phyloP scores from a whole-genome alignment of 345 rosid species.

The Eucalyptus brandiana region DNA sequence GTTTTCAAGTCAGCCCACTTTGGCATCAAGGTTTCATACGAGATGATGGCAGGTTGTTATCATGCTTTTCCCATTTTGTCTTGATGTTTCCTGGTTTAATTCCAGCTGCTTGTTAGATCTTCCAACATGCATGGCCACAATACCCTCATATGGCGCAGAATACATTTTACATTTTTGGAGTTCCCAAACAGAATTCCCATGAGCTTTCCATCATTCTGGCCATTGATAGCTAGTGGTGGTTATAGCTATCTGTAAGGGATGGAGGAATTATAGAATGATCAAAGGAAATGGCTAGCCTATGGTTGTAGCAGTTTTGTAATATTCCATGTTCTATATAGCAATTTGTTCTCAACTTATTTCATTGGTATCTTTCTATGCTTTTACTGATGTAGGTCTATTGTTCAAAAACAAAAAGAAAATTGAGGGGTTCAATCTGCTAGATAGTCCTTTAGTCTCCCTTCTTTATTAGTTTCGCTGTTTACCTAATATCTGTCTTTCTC shows the following conservation, averaged over 20 bases:
- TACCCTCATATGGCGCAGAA: not conserved
- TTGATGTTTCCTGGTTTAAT: not conserved
- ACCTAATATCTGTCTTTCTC: not conserved
- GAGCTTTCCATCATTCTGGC: not conserved
- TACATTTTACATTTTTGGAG: not conserved
- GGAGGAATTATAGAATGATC: not conserved
- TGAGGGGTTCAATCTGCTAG: not conserved
- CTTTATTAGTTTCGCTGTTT: not conserved
- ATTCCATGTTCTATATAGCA: not conserved
- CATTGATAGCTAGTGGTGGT: not conserved
- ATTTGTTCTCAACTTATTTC: not conserved
- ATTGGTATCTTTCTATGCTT: not conserved
- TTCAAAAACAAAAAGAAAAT: not conserved
- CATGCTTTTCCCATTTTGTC: not conserved
- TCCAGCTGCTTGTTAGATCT: not conserved
- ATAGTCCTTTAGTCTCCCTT: not conserved
- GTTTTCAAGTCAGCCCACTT: slow-evolving; percentile 87
- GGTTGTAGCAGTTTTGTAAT: not conserved
- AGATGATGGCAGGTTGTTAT: slow-evolving; percentile 54
- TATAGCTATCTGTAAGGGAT: not conserved
- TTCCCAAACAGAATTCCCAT: not conserved
- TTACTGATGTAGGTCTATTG: not conserved
- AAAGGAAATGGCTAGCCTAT: not conserved
- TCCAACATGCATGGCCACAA: not conserved
- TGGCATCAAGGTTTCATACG: slow-evolving; percentile 94